Conservation (phyloP, 768 basidiomycete species). For the Boletus pseudo-olivaceus region DNA sequence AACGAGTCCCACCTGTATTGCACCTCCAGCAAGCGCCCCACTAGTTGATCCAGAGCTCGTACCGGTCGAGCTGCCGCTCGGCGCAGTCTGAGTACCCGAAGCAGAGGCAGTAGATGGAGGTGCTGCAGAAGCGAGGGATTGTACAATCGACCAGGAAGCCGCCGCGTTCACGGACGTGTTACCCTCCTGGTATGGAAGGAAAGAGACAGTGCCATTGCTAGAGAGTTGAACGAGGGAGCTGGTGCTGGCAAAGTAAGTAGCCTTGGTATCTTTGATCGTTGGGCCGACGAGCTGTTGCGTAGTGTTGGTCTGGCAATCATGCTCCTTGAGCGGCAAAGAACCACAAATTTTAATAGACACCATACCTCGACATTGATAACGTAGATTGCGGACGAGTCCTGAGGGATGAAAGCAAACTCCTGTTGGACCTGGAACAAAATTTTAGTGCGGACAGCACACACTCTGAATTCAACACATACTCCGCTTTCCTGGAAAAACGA, state of each 20-base stretch:
- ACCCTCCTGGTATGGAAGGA: slow-evolving; percentile 53
- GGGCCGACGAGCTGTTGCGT: slow-evolving; percentile 63
- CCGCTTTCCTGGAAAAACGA: slow-evolving; percentile 61
- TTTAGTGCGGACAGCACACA: not conserved
- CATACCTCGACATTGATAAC: slow-evolving; percentile 66
- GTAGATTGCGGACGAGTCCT: slow-evolving; percentile 69
- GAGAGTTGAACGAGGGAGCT: slow-evolving; percentile 65
- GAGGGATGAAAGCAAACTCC: slow-evolving; percentile 75
- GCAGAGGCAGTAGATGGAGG: slow-evolving; percentile 30
- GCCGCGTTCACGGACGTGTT: slow-evolving; percentile 40
- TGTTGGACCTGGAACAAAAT: slow-evolving; percentile 50
- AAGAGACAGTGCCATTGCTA: slow-evolving; percentile 55
- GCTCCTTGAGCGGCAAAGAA: slow-evolving; percentile 3
- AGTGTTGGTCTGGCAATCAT: slow-evolving; percentile 50
- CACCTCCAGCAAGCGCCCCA: slow-evolving; percentile 9
- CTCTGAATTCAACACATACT: slow-evolving; percentile 34
- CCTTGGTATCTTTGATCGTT: slow-evolving; percentile 50
- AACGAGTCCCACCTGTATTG: slow-evolving; percentile 14
- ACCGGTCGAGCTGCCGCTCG: slow-evolving; percentile 14
- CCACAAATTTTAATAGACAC: not conserved
- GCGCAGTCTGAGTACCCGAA: slow-evolving; percentile 16
- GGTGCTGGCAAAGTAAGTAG: slow-evolving; percentile 62
- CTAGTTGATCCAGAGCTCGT: slow-evolving; percentile 12
- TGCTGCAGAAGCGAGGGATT: slow-evolving; percentile 43
- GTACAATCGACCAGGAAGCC: slow-evolving; percentile 49